Base-by-base conservation (phyloP, 2,329 filamentous ascomycete genomes). In the Apiospora rasikravindrae region DNA sequence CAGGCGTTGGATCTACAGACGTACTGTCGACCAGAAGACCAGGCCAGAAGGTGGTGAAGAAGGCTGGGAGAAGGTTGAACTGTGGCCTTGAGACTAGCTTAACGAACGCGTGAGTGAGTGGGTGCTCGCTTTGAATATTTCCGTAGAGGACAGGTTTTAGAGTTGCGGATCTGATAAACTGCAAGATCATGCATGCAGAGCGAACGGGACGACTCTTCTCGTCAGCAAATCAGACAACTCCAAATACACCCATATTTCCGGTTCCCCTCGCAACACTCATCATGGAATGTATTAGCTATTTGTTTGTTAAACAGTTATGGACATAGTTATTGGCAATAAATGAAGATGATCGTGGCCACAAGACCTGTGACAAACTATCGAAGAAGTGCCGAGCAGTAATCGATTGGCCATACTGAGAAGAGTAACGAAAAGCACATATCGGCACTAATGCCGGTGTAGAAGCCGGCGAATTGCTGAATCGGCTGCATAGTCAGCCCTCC, bases 1-100 rank as follows among this genome's bases (percentile, higher is more conserved):
- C 16, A 85, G 87, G 74, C 86, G 95, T 77, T 93, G 90, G 86
- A 84, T 89, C 73, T 96, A 95, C 83, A 90, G 86, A 37, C 88
- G 90, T 76, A 85, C 88, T 7, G 83, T 67, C 4, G 83, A 82
- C 44, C 83, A 81, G 66, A 82, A 82, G 22, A 66, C 37, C 44
- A 72, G 76, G 51, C 72, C 78, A 5, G 78, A 70, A 69, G 74
- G 77, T 37, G 77, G 76, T 24, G 80, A 78, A 11, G 82, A 79
- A 37, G 82, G 86, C 66, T 97, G 94, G 94, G 88, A 89, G 75
- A 87, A 87, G 78, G 86, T 88, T 16, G 92, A 95, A 82, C 81
- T 93, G 47, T 95, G 93, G 93, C 88, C 88, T n/a, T 90, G 80
- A 81, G 26, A 42, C 10, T 14, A 13, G 14, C 19, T 22, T 1